Evolutionary conservation across 2,329 filamentous ascomycete genomes (phyloP).

Genomic region (Sporothrix variecibatus): DNA sequence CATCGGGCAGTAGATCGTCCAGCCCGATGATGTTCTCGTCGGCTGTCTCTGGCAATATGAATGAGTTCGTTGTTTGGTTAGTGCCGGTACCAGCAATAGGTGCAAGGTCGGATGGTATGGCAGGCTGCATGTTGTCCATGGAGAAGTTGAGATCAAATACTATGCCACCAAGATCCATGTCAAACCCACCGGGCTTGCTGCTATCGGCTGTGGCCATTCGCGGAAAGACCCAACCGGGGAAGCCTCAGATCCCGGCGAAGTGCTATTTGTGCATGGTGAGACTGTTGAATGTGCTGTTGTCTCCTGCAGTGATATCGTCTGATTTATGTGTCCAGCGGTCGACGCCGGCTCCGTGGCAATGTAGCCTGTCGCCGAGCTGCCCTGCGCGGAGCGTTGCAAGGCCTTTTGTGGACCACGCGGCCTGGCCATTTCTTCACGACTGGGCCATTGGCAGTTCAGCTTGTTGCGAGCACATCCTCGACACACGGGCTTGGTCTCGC

Average conservation of each 20-base stretch:
- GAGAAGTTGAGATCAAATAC: not conserved
- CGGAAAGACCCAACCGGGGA: not conserved
- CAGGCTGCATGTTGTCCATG: not conserved
- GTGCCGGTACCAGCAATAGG: too few relatives aligned
- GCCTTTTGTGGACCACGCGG: not conserved
- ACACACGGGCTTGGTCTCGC: slow-evolving; percentile 48
- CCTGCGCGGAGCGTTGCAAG: not conserved
- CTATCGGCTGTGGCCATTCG: not conserved
- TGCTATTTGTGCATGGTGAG: not conserved
- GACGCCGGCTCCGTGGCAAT: too few relatives aligned
- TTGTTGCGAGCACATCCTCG: slow-evolving; percentile 40
- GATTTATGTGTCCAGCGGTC: too few relatives aligned
- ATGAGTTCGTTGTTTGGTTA: too few relatives aligned
- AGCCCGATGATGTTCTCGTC: too few relatives aligned
- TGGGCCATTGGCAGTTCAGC: slow-evolving; percentile 29
- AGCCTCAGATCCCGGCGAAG: not conserved
- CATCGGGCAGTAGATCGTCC: too few relatives aligned
- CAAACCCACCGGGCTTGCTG: not conserved
- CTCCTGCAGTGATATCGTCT: not conserved
- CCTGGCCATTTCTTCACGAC: not conserved
- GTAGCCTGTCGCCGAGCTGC: too few relatives aligned
- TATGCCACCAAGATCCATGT: not conserved
- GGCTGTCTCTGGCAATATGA: too few relatives aligned
- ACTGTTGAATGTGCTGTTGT: not conserved
- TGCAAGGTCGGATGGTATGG: too few relatives aligned